Base-by-base conservation (phyloP, 768 basidiomycete species). In the Mycena belliarum region DNA sequence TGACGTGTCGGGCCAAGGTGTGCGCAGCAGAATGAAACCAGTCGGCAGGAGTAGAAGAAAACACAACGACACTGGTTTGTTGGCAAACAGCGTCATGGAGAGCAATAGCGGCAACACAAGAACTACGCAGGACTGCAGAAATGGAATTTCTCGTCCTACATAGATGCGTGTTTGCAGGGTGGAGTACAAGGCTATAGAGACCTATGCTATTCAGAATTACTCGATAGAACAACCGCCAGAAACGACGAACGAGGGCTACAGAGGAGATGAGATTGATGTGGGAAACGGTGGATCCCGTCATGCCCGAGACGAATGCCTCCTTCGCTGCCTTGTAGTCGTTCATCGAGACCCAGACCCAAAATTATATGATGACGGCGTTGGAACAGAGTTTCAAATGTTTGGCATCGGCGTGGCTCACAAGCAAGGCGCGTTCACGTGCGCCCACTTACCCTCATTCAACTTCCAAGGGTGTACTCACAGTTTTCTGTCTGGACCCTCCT, bases 91-190 rank as follows among this genome's bases (percentile, higher is more conserved):
- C 0, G 96, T 96, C 73, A 97, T 83, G 4, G 85, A 88, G 10
- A 95, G 76, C 3, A 95, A 76, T n/a, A 95, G 76, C 0, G 96
- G 96, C 0, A 91, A 51, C 8, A 87, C 81, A 14, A 95, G 81
- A 11, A 90, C 69, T 9, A 77, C 35, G 78, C 84, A 92, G 69
- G 93, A 86, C 32, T 76, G 49, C 14, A 73, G 42, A 53, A 83
- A 77, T 20, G 74, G 69, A 28, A 79, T 68, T 10, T 67, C 54
- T 20, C 67, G 73, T 20, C 74, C 69, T 4, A 73, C 50, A 6
- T 79, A 69, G 2, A 82, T 66, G 20, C 84, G 82, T 3, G 83
- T 82, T 28, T 73, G 74, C 16, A 88, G 59, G 3, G 83, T 77
- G 3, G 84, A 85, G 69, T 94, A 85, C 0, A 96, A 74, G 0